Base-by-base conservation (phyloP, 306 rosid species). In the Cucumis hystrix region DNA sequence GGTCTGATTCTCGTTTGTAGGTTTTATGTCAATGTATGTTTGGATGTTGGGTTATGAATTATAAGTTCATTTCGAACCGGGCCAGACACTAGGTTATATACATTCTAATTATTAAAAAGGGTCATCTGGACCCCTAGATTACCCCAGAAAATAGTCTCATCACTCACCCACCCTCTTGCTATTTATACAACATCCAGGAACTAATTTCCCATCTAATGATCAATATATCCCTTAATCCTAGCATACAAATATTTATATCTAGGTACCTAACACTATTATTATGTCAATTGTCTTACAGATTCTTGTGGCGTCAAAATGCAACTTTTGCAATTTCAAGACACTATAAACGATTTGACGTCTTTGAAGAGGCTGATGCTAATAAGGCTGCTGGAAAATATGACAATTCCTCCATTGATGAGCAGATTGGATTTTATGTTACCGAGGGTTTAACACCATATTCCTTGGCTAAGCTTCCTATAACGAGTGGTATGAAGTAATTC, bases 301-400 rank as follows among this genome's bases (percentile, higher is more conserved):
- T 90, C 87, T 85, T 95, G 89, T 95, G 97, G 97, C 97, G 97
- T 25, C 80, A 89, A 75, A 95, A 95, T 82, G 95, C 96, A 13
- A 92, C 89, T 75, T 87, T 95, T 83, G 97, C 97, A 63, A 92
- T 95, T 80, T 95, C 99, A 80, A 92, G 90, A 82, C 99, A 95
- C 86, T 95, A 95, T 61, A 91, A 85, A 68, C 96, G 97, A 80
- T 92, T 86, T 81, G 99, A 95, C 79, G 99, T 90, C 59, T 91
- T 90, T 88, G 93, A 85, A 40, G 98, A 92, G 87, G 99, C 99
- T 67, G 98, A 92, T 86, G 99, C 99, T 77, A 95, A 95, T 77
- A 92, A 88, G 80, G 96, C 85, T 79, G 96, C 97, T 67, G 96
- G 99, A 80, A 95, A 95, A 85, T 95, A 90, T 23, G 87, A 88